Base-by-base conservation (phyloP, 768 basidiomycete genomes). In the Chlorophyllum brunneum region DNA sequence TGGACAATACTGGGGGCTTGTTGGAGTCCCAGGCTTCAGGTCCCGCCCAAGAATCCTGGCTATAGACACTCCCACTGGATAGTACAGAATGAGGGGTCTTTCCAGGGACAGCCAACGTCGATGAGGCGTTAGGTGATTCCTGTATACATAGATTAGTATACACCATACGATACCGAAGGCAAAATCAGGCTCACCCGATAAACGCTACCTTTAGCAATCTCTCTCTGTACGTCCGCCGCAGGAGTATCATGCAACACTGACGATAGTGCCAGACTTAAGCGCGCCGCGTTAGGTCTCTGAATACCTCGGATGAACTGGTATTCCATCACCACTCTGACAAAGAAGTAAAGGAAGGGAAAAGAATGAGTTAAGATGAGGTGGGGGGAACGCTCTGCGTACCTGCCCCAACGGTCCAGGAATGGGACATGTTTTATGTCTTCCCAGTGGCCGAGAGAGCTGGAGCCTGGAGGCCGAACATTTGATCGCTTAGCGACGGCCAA, bases 31-130 rank as follows among this genome's bases (percentile, higher is more conserved):
- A 44, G n/a, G 51, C 22, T 27, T 51, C 31, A 5, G 50, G 41
- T n/a, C 31, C 40, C 9, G n/a, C n/a, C 50, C 50, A 51, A 1
- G 50, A 43, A 13, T 33, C 33, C n/a, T 51, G 50, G n/a, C 41
- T 26, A 16, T 36, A 37, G 30, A 29, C 2, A 20, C 38, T 49
- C 11, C 38, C 48, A 7, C 48, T 49, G 27, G 48, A 49, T 30
- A 39, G 15, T 6, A 49, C 20, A 8, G 48, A 31, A n/a, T 39
- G 22, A 13, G 51, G 31, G 10, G 39, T 50, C 39, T 50, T 50
- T 4, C 16, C 13, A 6, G 48, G 37, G 3, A 29, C 38, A 6
- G 27, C 13, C 24, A 13, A 40, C 11, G 18, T 40, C 13, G 47
- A 38, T 15, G 51, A 44, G 3, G 8, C 18, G 26, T 44, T 26